Evolutionary conservation across 2,329 filamentous ascomycete species (phyloP), one percentile per base, ranked within the genome.

Genomic region (Fusarium decemcellulare): DNA sequence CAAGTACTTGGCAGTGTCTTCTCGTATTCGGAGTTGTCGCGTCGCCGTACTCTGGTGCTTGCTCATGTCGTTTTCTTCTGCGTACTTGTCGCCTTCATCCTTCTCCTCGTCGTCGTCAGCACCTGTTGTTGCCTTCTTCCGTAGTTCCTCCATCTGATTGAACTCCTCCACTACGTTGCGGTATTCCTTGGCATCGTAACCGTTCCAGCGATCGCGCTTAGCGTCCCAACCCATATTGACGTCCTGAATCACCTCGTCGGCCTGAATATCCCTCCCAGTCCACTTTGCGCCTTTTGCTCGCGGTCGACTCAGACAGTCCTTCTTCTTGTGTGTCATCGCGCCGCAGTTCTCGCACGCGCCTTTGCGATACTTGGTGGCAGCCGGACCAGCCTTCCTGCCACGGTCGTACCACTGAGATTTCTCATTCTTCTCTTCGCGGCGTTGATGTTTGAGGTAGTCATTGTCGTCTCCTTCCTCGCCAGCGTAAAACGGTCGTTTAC

Each of bases 341-440:
- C 96, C 96, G 83, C 96, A 99, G 82, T 99, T 99, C 81, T 98
- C 95, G 83, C 96, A 99, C 56, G 96, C 95, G 77, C 97, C 96
- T 84, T 98, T 99, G 71, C 97, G 93, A 79, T 93, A 99, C 78
- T 98, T 99, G 71, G 96, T 99, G 53, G 95, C 94, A 1, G 94
- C 94, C 5, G 94, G 93, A 0, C 93, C 94, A 11, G 88, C 82
- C 78, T 93, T 95, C 82, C 92, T 92, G 55, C 94, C 94, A 44
- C 96, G 92, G 65, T 97, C 93, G 82, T 98, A 97, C 95, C 95
- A 97, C 89, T 93, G 92, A 30, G 93, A 91, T 67, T 91, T 88
- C 59, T 91, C 88, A 48, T 91, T 89, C 72, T 92, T 91, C 52
- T 81, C 78, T 40, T 82, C 80, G 40, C 80, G 78, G 79, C 95